Conservation (phyloP, 2,329 filamentous ascomycete species). For the Alternaria hordeiaustralica region DNA sequence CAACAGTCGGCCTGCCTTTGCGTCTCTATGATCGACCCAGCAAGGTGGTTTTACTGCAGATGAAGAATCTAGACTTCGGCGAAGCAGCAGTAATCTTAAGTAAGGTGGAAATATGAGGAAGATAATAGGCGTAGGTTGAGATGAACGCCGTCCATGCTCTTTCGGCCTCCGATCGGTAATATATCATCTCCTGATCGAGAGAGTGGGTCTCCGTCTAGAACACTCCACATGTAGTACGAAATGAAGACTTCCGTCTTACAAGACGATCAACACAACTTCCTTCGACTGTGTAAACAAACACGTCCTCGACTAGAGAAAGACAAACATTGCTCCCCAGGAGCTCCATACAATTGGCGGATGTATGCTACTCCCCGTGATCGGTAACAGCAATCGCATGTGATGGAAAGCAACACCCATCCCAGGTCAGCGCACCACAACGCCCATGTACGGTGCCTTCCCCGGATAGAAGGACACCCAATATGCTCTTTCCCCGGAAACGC, state of each 20-base stretch:
- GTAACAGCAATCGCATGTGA: neutral
- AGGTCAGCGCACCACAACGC: neutral
- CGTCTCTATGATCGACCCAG: neutral
- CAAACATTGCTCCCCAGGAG: neutral
- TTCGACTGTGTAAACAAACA: too few species aligned
- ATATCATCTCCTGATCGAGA: too few species aligned
- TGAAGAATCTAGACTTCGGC: neutral
- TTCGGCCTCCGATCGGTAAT: neutral
- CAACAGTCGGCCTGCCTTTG: neutral
- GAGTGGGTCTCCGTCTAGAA: neutral
- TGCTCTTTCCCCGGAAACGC: neutral
- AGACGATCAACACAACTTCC: neutral
- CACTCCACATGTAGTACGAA: neutral
- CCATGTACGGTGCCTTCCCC: neutral
- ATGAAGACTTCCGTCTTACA: neutral
- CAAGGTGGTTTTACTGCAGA: neutral
- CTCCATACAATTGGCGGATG: neutral
- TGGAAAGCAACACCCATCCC: neutral
- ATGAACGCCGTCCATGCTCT: neutral
- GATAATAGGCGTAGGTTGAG: neutral
- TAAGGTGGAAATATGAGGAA: neutral
- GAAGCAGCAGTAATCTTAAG: neutral
- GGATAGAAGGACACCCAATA: neutral
- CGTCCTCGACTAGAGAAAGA: neutral
- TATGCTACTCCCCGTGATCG: neutral